Evolutionary conservation across 164 flowering plant species (phyloP).

Genomic region (Vitis labrusca): DNA sequence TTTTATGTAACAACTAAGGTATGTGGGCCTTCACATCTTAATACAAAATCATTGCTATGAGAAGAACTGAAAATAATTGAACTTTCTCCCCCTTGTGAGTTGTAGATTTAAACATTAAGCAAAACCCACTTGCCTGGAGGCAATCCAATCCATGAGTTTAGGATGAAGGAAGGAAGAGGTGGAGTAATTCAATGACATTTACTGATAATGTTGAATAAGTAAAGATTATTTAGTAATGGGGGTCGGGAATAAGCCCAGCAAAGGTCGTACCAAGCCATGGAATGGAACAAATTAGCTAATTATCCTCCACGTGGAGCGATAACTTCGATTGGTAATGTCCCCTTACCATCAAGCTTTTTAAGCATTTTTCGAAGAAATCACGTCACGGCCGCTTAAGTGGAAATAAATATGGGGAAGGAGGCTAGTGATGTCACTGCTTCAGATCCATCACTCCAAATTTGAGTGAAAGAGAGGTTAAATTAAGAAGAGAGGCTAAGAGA

Average conservation of each 20-base stretch:
- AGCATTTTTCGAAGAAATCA: not conserved
- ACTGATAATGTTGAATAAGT: too few species aligned
- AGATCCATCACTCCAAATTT: conserved; percentile 7
- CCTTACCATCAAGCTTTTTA: not conserved
- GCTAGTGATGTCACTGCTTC: conserved; percentile 18
- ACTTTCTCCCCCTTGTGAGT: too few species aligned
- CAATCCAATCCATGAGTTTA: too few species aligned
- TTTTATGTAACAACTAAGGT: too few species aligned
- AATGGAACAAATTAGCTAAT: not conserved
- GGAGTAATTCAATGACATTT: too few species aligned
- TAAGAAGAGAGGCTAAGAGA: not conserved
- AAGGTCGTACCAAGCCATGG: not conserved
- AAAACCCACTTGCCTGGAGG: too few species aligned
- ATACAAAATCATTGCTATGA: too few species aligned
- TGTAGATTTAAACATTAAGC: too few species aligned
- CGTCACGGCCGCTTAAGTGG: not conserved
- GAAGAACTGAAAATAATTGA: too few species aligned
- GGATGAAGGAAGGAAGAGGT: too few species aligned
- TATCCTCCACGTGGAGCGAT: conserved; percentile 14
- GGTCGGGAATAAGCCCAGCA: not conserved
- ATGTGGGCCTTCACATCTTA: too few species aligned
- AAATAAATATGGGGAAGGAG: not conserved
- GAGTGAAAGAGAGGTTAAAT: not conserved
- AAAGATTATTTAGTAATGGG: not conserved
- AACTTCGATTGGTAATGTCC: conserved; percentile 7